phyloP scores from a whole-genome alignment of 2,329 filamentous ascomycete species.

The Neofusicoccum ribis region DNA sequence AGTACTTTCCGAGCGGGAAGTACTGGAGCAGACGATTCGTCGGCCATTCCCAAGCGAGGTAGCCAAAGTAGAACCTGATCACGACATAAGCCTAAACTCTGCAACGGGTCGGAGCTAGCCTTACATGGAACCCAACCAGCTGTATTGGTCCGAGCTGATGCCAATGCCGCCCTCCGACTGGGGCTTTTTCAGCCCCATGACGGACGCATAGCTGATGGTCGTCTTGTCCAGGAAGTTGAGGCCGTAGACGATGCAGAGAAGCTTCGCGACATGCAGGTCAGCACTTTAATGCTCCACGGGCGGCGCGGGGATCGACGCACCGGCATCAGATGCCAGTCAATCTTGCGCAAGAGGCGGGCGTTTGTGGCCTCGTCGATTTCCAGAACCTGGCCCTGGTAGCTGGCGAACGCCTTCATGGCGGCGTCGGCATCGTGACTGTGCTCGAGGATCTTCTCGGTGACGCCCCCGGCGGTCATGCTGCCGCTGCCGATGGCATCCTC shows the following conservation, averaged over 20 bases:
- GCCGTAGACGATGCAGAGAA: slow-evolving; percentile 49
- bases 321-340: slow-evolving; percentile 64
- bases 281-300: not conserved
- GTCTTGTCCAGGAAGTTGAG: slow-evolving; percentile 64
- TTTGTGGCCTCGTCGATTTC: slow-evolving; percentile 59
- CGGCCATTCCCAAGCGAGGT: slow-evolving; percentile 64
- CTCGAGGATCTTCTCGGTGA: slow-evolving; percentile 26
- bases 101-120: not conserved
- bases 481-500: not conserved
- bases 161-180: slow-evolving; percentile 42
- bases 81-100: not conserved
- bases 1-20: slow-evolving; percentile 67
- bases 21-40: slow-evolving; percentile 65
- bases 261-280: not conserved
- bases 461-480: not conserved
- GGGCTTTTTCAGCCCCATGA: slow-evolving; percentile 49
- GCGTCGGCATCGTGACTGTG: slow-evolving; percentile 61
- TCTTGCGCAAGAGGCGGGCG: slow-evolving; percentile 58
- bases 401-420: slow-evolving; percentile 58
- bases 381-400: slow-evolving; percentile 51
- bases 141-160: slow-evolving; percentile 53
- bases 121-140: slow-evolving; percentile 50
- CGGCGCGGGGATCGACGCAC: slow-evolving; percentile 26
- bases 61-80: slow-evolving; percentile 51
- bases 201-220: slow-evolving; percentile 52